phyloP scores from a whole-genome alignment of 1,139 yeast species.

The Geotrichum histeridarum region DNA sequence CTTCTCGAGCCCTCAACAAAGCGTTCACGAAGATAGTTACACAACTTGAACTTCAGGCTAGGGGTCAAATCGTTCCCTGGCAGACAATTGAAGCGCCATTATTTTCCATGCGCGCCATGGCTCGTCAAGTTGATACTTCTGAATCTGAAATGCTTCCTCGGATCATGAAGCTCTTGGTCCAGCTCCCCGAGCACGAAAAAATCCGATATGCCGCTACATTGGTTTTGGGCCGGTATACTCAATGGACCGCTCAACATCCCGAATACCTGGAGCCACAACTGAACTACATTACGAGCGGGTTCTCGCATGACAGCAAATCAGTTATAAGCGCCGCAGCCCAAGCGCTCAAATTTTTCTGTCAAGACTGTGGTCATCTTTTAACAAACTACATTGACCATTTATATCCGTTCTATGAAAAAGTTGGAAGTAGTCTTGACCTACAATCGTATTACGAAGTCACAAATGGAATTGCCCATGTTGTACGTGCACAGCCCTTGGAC shows the following conservation, averaged over 20 bases:
- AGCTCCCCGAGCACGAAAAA: conserved; percentile 79
- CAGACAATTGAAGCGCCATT: conserved; percentile 86
- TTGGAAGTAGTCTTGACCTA: conserved; percentile 52
- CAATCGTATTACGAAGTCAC: conserved; percentile 74
- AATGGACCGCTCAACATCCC: conserved; percentile 88
- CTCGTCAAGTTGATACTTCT: conserved; percentile 69
- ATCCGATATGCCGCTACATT: conserved; percentile 88
- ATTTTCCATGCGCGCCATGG: conserved; percentile 90
- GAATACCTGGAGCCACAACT: conserved; percentile 76
- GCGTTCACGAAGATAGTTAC: conserved; percentile 54
- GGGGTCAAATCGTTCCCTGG: conserved; percentile 49
- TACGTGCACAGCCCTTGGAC: conserved; percentile 51
- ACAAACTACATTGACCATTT: conserved; percentile 70
- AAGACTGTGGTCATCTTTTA: conserved; percentile 72
- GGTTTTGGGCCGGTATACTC: conserved; percentile 89
- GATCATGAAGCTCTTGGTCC: conserved; percentile 64
- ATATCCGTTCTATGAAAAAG: conserved; percentile 65
- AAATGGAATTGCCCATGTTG: conserved; percentile 84
- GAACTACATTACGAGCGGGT: conserved; percentile 77
- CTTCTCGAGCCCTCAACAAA: conserved; percentile 57
- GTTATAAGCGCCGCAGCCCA: conserved; percentile 84
- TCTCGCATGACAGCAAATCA: conserved; percentile 47
- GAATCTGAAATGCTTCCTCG: conserved; percentile 71
- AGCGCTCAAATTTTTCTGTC: conserved; percentile 90
- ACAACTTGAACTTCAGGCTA: conserved; percentile 36